Evolutionary conservation across 345 rosid species (phyloP), one percentile per base, ranked within the genome.

Genomic region (Populus nigra): DNA sequence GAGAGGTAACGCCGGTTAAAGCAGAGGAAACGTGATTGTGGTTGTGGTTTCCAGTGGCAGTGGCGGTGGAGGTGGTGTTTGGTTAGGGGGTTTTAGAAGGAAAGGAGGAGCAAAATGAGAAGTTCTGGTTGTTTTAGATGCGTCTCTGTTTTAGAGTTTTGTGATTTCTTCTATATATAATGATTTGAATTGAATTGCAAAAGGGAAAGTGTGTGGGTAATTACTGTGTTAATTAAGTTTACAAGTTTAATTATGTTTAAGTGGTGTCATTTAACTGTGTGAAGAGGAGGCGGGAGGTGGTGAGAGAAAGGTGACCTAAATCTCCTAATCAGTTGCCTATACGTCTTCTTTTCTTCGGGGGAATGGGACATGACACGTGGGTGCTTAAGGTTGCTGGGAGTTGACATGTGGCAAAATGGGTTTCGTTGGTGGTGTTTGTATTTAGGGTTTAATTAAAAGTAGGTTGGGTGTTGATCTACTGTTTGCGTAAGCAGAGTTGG

Each of bases 231-330:
- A 27, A 16, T n/a, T 41, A 69, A 53, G 39, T 17, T 55, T 53
- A 5, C 5, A 53, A 3, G 41, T 38, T 55, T 43, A 25, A 22
- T 33, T 33, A 33, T 4, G 35, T 33, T 4, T 4, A 4, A 33
- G 35, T 33, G 35, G 35, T 33, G 35, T 33, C 35, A 33, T 33
- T 55, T 18, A 0, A 18, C 39, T 20, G 33, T 23, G 49, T 5
- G 23, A 7, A 38, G 66, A 31, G 61, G 36, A 31, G 61, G 27
- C 27, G 27, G 41, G 39, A 9, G 73, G 76, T 66, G 90, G 83
- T 83, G 79, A 76, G 87, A 72, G 87, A 82, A 65, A 81, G 96
- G 91, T 90, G 75, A 90, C 92, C 92, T 85, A 88, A 88, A 73
- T 74, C 84, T 83, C 88, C 92, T 86, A 89, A 84, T 83, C 39